A percentile compares a stretch with the other conserved stretches of the same genome.
Conservation (phyloP, 2,329 filamentous ascomycete species). For the Verticillium nonalfalfae region DNA sequence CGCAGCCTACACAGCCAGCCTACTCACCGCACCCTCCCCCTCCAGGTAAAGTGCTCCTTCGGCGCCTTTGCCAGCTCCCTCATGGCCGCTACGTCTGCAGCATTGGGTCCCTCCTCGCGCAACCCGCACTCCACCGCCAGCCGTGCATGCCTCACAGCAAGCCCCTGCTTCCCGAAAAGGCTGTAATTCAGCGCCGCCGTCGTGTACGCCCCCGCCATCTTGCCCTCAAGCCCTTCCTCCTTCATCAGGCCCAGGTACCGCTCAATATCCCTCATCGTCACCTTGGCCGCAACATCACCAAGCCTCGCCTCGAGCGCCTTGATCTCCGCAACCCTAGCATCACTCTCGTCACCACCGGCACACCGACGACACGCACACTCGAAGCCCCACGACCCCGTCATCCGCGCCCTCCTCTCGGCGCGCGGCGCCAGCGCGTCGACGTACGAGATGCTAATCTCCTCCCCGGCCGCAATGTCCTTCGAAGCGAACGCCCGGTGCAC, state of each 20-base stretch:
- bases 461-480: slow-evolving; percentile 29
- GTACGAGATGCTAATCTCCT: slow-evolving; percentile 37
- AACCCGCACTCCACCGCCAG: slow-evolving; percentile 29
- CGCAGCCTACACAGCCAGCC: too few species aligned
- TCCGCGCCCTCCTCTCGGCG: slow-evolving; percentile 17
- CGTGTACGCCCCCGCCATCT: slow-evolving; percentile 26
- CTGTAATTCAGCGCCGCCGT: slow-evolving; percentile 32
- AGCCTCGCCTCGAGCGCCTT: slow-evolving; percentile 17
- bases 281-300: slow-evolving; percentile 4
- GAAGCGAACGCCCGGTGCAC: slow-evolving; percentile 30
- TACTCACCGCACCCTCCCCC: slow-evolving; percentile 2
- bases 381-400: slow-evolving; percentile 31
- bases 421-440: slow-evolving; percentile 23
- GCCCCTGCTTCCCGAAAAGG: slow-evolving; percentile 28
- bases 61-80: slow-evolving; percentile 7
- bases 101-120: slow-evolving; percentile 8
- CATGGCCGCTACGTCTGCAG: slow-evolving; percentile 9
- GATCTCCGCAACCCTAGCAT: slow-evolving; percentile 28
- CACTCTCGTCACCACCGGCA: slow-evolving; percentile 22
- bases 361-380: slow-evolving; percentile 31
- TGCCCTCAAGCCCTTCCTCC: slow-evolving; percentile 29
- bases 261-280: slow-evolving; percentile 27
- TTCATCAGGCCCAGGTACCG: slow-evolving; percentile 27
- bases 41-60: slow-evolving; percentile 11
- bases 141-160: slow-evolving; percentile 27